Percentiles rank a stretch among this genome's conserved stretches.
phyloP scores from a whole-genome alignment of 352 stramenopile species.

The Phytophthora vignae region DNA sequence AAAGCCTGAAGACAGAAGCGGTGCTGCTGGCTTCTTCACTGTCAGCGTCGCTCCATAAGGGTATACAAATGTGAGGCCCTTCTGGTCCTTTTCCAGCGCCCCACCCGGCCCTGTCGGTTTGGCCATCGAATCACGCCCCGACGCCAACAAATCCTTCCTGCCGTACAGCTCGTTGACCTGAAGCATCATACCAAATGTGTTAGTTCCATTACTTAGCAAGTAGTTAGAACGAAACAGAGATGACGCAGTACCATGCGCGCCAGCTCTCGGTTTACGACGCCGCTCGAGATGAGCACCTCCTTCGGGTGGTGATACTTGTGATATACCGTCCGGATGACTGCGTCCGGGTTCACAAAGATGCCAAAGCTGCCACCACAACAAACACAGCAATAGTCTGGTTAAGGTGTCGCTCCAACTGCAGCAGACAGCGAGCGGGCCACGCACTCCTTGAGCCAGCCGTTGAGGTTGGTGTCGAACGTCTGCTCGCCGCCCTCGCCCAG shows the following conservation, averaged over 20 bases:
- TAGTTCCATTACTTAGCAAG: no score
- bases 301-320: slow-evolving; percentile 98
- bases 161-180: slow-evolving; percentile 72
- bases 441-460: slow-evolving; percentile 94
- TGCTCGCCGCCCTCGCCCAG: slow-evolving; percentile 92
- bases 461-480: slow-evolving; percentile 94
- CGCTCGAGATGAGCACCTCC: slow-evolving; percentile 95
- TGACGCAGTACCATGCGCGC: slow-evolving; percentile 61
- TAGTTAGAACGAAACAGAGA: background rate
- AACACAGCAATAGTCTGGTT: background rate
- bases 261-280: slow-evolving; percentile 94
- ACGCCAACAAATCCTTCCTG: slow-evolving; percentile 63
- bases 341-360: slow-evolving; percentile 90
- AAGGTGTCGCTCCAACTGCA: slow-evolving; percentile 1
- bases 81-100: slow-evolving; percentile 81
- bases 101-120: slow-evolving; percentile 46
- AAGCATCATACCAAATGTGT: background rate
- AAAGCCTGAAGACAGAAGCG: slow-evolving; percentile 91
- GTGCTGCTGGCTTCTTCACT: slow-evolving; percentile 90
- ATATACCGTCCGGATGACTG: slow-evolving; percentile 94
- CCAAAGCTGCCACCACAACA: slow-evolving; percentile 60
- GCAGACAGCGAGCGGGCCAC: slow-evolving; percentile 3
- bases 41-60: slow-evolving; percentile 95
- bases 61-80: slow-evolving; percentile 95
- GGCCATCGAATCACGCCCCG: slow-evolving; percentile 24